phyloP scores from a whole-genome alignment of 1,139 yeast species.

The Pichia sp. region DNA sequence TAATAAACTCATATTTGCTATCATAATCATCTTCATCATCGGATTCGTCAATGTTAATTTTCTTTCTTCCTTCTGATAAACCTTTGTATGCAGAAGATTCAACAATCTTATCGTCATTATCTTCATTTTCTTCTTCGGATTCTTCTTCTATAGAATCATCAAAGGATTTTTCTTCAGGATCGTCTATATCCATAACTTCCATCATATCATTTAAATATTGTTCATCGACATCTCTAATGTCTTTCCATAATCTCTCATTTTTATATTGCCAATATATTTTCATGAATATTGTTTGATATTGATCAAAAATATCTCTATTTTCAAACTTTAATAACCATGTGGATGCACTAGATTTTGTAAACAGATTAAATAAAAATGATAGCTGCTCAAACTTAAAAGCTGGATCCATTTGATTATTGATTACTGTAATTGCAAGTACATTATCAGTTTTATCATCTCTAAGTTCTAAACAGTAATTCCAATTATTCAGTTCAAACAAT shows the following conservation, averaged over 20 bases:
- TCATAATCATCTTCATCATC: constrained; percentile 24
- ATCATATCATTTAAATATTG: constrained; percentile 46
- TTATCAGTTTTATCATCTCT: constrained; percentile 18
- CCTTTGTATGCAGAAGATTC: constrained; percentile 19
- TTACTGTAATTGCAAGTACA: constrained; percentile 34
- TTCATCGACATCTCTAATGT: constrained; percentile 30
- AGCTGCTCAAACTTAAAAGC: constrained; percentile 50
- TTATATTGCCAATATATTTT: constrained; percentile 55
- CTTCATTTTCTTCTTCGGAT: no score
- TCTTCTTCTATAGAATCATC: constrained; percentile 18
- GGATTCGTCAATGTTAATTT: constrained; percentile 16
- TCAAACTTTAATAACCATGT: constrained; percentile 62
- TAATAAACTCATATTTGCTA: constrained; percentile 17
- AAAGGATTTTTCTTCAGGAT: constrained; percentile 17
- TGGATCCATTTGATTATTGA: constrained; percentile 53
- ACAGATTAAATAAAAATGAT: constrained; percentile 63
- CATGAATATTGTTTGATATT: constrained; percentile 48
- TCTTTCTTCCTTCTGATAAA: constrained; percentile 2
- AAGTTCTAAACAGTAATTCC: constrained; percentile 48
- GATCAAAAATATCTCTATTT: constrained; percentile 33
- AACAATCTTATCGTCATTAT: constrained; percentile 25
- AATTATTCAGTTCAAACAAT: constrained; percentile 43
- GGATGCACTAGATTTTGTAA: constrained; percentile 33
- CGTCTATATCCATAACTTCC: constrained; percentile 30
- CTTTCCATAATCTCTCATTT: constrained; percentile 44